Evolutionary conservation across 2,329 filamentous ascomycete species (phyloP).

Genomic region (Aaosphaeria pasadenensis): DNA sequence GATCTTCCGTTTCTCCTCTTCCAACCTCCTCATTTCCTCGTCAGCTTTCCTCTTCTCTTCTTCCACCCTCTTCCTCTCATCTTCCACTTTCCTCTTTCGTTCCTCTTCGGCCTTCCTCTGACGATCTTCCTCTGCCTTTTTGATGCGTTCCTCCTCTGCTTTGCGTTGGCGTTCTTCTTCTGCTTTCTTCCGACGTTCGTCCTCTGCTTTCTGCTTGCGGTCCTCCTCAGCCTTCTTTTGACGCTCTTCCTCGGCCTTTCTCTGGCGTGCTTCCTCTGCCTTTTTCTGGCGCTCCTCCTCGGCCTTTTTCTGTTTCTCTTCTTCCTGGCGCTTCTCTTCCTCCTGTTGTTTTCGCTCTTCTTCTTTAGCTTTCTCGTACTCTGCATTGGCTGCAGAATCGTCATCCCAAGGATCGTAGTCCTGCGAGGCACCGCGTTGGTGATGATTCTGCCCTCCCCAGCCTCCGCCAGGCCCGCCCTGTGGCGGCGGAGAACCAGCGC

Average conservation of each 20-base stretch:
- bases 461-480: slow-evolving; percentile 19
- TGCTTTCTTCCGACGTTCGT: slow-evolving; percentile 42
- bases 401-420: slow-evolving; percentile 22
- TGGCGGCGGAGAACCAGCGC: slow-evolving; percentile 27
- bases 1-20: slow-evolving; percentile 12
- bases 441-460: slow-evolving; percentile 18
- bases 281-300: slow-evolving; percentile 44
- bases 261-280: background rate
- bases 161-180: background rate
- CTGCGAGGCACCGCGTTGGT: slow-evolving; percentile 29
- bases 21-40: slow-evolving; percentile 11
- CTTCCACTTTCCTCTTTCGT: slow-evolving; percentile 31
- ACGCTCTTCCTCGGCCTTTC: slow-evolving; percentile 51
- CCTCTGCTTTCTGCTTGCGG: slow-evolving; percentile 45
- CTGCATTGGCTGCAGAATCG: slow-evolving; percentile 8
- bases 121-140: slow-evolving; percentile 25
- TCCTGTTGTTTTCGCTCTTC: slow-evolving; percentile 41
- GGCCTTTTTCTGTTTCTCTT: slow-evolving; percentile 28
- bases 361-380: slow-evolving; percentile 13
- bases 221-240: slow-evolving; percentile 62
- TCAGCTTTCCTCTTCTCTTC: slow-evolving; percentile 38
- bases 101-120: slow-evolving; percentile 32
- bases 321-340: slow-evolving; percentile 32
- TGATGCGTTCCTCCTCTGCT: slow-evolving; percentile 23
- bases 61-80: slow-evolving; percentile 37